phyloP scores from a whole-genome alignment of 1,139 yeast genomes.

The Candida mesenterica region DNA sequence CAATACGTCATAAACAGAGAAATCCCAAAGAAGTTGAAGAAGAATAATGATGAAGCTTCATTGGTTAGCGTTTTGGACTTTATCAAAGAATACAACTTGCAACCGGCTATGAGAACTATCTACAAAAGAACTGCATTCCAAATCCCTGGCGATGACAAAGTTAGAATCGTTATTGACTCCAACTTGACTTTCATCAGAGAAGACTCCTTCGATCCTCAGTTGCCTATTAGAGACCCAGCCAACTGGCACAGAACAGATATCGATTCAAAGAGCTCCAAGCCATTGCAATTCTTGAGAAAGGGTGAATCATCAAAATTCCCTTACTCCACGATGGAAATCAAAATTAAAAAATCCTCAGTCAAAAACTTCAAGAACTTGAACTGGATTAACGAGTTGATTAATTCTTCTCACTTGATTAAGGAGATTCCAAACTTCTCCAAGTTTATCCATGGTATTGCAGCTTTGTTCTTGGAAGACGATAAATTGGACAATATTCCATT shows the following conservation, averaged over 20 bases:
- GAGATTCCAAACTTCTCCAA: slow-evolving; percentile 90
- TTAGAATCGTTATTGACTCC: slow-evolving; percentile 86
- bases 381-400: slow-evolving; percentile 88
- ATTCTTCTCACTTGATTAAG: slow-evolving; percentile 72
- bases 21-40: slow-evolving; percentile 17
- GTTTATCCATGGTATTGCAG: slow-evolving; percentile 87
- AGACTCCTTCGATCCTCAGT: slow-evolving; percentile 77
- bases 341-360: slow-evolving; percentile 56
- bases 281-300: slow-evolving; percentile 71
- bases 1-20: slow-evolving; percentile 46
- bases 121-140: slow-evolving; percentile 95
- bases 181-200: slow-evolving; percentile 86
- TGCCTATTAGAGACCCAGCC: slow-evolving; percentile 86
- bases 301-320: slow-evolving; percentile 90
- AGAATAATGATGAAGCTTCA: slow-evolving; percentile 38
- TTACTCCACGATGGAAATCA: slow-evolving; percentile 87
- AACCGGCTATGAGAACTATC: slow-evolving; percentile 83
- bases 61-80: slow-evolving; percentile 62
- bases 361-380: slow-evolving; percentile 44
- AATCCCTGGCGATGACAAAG: slow-evolving; percentile 94
- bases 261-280: slow-evolving; percentile 71
- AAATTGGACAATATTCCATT: slow-evolving; percentile 86
- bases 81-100: slow-evolving; percentile 63
- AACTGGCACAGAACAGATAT: slow-evolving; percentile 93
- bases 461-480: slow-evolving; percentile 85